Evolutionary conservation across 441 rosid genomes (phyloP).

Genomic region (Eutrema salsugineum): DNA sequence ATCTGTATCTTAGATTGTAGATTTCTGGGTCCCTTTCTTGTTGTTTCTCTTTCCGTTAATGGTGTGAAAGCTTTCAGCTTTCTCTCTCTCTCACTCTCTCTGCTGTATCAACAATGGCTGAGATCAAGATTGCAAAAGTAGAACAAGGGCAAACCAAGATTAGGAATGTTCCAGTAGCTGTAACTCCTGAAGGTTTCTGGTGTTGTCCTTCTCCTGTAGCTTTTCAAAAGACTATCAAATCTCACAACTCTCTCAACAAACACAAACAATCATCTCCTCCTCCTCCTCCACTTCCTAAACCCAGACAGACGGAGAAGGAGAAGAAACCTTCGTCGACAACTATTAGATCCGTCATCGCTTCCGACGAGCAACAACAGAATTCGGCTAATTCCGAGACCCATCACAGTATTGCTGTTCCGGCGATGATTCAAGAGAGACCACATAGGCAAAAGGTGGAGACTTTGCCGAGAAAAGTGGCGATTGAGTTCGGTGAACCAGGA

Average conservation of each 20-base stretch:
- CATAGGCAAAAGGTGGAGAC: slow-evolving; percentile 68
- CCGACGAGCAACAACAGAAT: slow-evolving; percentile 47
- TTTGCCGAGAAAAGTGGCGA: slow-evolving; percentile 82
- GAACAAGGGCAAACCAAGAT: slow-evolving; percentile 86
- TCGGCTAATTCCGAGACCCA: slow-evolving; percentile 22
- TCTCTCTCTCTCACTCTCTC: slow-evolving; percentile 11
- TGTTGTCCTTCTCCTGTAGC: slow-evolving; percentile 94
- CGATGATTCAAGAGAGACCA: slow-evolving; percentile 52
- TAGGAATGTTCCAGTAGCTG: slow-evolving; percentile 87
- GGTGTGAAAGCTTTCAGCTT: slow-evolving; percentile 25
- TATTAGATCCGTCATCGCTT: slow-evolving; percentile 46
- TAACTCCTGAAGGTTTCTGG: slow-evolving; percentile 98
- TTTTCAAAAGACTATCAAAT: slow-evolving; percentile 77
- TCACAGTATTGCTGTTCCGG: slow-evolving; percentile 41
- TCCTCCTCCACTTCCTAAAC: slow-evolving; percentile 43
- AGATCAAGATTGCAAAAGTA: slow-evolving; percentile 64
- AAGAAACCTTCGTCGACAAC: slow-evolving; percentile 52
- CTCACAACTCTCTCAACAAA: slow-evolving; percentile 63
- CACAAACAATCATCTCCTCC: slow-evolving; percentile 67
- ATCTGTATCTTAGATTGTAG: slow-evolving; percentile 1
- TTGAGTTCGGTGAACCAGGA: slow-evolving; percentile 93
- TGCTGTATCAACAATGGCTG: slow-evolving; percentile 58
- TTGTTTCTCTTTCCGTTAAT: background rate
- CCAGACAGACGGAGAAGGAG: slow-evolving; percentile 47
- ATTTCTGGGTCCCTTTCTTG: slow-evolving; percentile 5